Evolutionary conservation across 106 monocot species (phyloP).

Genomic region (Platanthera zijinensis): DNA sequence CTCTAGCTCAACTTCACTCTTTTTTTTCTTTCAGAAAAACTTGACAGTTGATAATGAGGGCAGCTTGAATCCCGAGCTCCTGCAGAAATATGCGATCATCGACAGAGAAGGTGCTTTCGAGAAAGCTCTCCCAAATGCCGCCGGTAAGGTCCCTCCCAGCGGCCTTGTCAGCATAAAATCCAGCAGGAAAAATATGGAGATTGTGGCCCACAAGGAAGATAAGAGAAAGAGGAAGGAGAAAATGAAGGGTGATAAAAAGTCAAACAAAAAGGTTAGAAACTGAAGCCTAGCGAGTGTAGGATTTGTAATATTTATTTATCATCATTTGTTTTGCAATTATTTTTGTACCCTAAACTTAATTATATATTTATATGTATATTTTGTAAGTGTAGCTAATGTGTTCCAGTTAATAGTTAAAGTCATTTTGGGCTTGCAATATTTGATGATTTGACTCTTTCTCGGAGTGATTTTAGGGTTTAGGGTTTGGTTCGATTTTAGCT

Average conservation of each 20-base stretch:
- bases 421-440: background rate
- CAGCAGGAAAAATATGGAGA: conserved; percentile 20
- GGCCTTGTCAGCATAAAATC: conserved; percentile 82
- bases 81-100: conserved; percentile 54
- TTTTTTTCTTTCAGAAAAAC: conserved; percentile 35
- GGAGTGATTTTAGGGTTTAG: too few species aligned
- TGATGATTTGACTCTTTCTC: too few species aligned
- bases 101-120: conserved; percentile 45
- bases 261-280: conserved; percentile 44
- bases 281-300: background rate
- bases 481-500: too few species aligned
- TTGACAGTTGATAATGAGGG: conserved; percentile 38
- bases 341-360: background rate
- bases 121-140: conserved; percentile 45
- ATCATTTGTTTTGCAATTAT: background rate
- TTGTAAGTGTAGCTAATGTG: background rate
- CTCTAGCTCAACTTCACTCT: background rate
- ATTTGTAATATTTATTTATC: background rate
- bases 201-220: conserved; percentile 4
- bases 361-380: background rate
- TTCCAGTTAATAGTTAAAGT: background rate
- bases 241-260: conserved; percentile 8
- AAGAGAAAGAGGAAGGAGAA: conserved; percentile 35
- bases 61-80: conserved; percentile 27
- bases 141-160: conserved; percentile 39